Evolutionary conservation across 306 rosid species (phyloP).

Genomic region (Oemleria cerasiformis): DNA sequence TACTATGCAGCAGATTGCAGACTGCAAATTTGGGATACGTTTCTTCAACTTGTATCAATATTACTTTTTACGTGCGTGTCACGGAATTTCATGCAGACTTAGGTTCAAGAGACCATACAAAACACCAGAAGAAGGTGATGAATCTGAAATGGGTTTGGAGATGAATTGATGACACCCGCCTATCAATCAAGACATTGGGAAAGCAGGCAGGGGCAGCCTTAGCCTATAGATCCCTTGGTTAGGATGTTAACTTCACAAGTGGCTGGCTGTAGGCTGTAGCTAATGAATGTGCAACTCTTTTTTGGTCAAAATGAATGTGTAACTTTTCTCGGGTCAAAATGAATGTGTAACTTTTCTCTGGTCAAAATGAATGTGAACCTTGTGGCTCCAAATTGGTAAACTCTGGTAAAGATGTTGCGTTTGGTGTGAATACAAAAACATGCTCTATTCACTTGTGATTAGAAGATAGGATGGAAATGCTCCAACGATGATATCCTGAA

Average conservation of each 20-base stretch:
- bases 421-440: background rate
- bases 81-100: slow-evolving; percentile 3
- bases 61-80: background rate
- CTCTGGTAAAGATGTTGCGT: background rate
- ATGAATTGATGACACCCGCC: background rate
- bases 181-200: background rate
- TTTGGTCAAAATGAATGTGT: no score
- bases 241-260: background rate
- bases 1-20: slow-evolving; percentile 1
- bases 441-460: background rate
- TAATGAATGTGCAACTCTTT: background rate
- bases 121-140: background rate
- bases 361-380: no score
- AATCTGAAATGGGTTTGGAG: background rate
- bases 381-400: background rate
- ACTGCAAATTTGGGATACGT: background rate
- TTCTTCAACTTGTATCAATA: background rate
- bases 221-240: background rate
- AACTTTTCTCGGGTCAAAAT: no score
- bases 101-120: background rate
- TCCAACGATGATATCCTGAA: no score
- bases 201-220: background rate
- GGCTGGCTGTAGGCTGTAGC: background rate
- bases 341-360: no score
- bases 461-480: no score